phyloP scores from a whole-genome alignment of 2,329 filamentous ascomycete genomes.

The Colletotrichum viniferum region DNA sequence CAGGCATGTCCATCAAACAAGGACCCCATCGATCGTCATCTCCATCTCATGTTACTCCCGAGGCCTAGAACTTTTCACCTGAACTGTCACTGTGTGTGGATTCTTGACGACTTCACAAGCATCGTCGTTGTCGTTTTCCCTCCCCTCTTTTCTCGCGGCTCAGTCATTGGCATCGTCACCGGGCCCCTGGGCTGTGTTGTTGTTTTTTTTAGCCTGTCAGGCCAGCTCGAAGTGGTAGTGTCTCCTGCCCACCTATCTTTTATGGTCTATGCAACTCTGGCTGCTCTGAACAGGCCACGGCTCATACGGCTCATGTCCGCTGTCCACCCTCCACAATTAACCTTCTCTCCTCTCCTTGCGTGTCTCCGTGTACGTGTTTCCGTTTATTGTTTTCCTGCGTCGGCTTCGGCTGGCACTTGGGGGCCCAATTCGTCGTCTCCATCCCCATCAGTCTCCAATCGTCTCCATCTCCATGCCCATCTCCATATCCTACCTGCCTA shows the following conservation, averaged over 20 bases:
- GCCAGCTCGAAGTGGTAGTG: background rate
- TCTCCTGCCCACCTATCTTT: background rate
- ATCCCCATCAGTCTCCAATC: background rate
- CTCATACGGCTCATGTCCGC: background rate
- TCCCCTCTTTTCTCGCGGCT: background rate
- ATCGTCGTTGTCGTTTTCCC: background rate
- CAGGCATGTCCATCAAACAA: background rate
- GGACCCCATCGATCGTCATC: background rate
- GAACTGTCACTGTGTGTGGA: background rate
- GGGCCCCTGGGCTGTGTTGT: background rate
- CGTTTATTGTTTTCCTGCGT: background rate
- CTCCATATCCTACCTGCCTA: conserved; percentile 7
- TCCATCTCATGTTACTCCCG: background rate
- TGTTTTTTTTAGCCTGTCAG: background rate
- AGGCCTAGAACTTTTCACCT: background rate
- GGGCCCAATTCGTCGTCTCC: conserved; percentile 8
- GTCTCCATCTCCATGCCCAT: conserved; percentile 6
- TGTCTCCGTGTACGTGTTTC: background rate
- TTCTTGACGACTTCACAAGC: background rate
- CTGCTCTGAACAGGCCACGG: background rate
- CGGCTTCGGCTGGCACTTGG: conserved; percentile 3
- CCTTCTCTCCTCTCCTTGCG: background rate
- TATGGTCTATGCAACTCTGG: background rate
- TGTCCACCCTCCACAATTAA: background rate
- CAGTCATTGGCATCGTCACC: background rate